A percentile compares a stretch with the other conserved stretches of the same genome.
Conservation (phyloP, 768 basidiomycete species). For the Mycena maculata region DNA sequence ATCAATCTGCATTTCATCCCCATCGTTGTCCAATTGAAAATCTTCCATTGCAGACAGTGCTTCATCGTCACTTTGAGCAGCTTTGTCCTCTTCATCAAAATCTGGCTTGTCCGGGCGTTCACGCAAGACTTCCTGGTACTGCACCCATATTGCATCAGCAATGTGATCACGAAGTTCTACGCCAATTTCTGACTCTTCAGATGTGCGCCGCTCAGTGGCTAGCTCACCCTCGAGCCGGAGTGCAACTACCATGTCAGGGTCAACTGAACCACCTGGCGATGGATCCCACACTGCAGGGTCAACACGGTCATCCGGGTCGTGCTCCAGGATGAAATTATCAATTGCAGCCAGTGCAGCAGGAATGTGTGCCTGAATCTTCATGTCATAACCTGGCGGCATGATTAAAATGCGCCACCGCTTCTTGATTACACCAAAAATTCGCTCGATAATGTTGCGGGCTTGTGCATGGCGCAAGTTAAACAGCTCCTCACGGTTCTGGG, state of each 20-base stretch:
- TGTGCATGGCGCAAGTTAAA: conserved; percentile 35
- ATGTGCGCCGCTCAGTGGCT: conserved; percentile 9
- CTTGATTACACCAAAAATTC: conserved; percentile 37
- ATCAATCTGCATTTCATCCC: conserved; percentile 14
- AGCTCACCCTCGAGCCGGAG: conserved; percentile 19
- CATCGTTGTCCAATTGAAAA: background rate
- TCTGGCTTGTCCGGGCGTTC: background rate
- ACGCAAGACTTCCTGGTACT: conserved; percentile 11
- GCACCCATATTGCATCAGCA: conserved; percentile 22
- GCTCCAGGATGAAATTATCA: conserved; percentile 41
- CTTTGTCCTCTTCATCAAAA: conserved; percentile 5
- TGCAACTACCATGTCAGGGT: background rate
- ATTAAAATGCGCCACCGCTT: conserved; percentile 32
- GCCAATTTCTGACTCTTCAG: conserved; percentile 15
- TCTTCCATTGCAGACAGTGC: conserved; percentile 1
- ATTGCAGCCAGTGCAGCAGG: conserved; percentile 35
- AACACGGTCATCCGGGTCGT: conserved; percentile 28
- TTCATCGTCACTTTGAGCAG: background rate
- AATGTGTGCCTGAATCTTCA: conserved; percentile 38
- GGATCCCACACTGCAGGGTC: conserved; percentile 17
- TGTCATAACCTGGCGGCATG: conserved; percentile 22
- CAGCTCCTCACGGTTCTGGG: conserved; percentile 23
- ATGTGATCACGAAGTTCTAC: conserved; percentile 2
- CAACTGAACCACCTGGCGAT: conserved; percentile 3
- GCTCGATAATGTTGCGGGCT: conserved; percentile 30